Evolutionary conservation across 176 grass and related monocot species (phyloP), one percentile per base, ranked within the genome.

Genomic region (Aegilops speltoides): DNA sequence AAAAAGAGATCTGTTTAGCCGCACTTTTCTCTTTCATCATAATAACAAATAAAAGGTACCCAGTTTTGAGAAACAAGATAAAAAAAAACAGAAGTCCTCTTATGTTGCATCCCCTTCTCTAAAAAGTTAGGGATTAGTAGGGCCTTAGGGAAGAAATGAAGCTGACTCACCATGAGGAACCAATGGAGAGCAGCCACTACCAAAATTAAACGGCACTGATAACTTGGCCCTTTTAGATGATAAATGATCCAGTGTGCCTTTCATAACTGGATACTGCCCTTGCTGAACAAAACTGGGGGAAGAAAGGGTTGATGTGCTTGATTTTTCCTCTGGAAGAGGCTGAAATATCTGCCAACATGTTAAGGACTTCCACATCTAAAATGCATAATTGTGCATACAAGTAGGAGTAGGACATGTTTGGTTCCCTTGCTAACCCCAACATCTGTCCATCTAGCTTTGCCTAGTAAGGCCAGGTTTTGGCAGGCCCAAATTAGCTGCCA

Each of bases 281-380:
- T 84, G 81, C 64, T 68, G 68, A 72, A 79, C 57, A 68, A 38
- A 37, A 64, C n/a, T 76, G 2, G 87, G 77, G 13, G 90, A 87
- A 87, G 88, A 87, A 46, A 95, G 56, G 36, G 81, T 77, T 67
- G 88, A 76, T 88, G 74, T 31, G 54, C 87, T 91, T 70, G 82
- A 31, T 91, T 92, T 98, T 64, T 98, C 96, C 66, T 89, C 89
- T 10, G 92, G 68, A 82, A 98, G 79, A 79, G 85, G 90, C 79
- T 98, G 79, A 96, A 98, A 98, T 84, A 98, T 96, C 96, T 98
- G 75, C 37, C 43, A 65, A 77, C 57, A 74, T 23, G 45, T 94
- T 94, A 95, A 95, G 90, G 88, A 92, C 20, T 13, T 85, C 57
- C 48, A 36, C 24, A 69, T 79, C 37, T 36, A 75, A 77, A 36